Base-by-base conservation (phyloP, 345 rosid species). In the Gossypium sturtianum region DNA sequence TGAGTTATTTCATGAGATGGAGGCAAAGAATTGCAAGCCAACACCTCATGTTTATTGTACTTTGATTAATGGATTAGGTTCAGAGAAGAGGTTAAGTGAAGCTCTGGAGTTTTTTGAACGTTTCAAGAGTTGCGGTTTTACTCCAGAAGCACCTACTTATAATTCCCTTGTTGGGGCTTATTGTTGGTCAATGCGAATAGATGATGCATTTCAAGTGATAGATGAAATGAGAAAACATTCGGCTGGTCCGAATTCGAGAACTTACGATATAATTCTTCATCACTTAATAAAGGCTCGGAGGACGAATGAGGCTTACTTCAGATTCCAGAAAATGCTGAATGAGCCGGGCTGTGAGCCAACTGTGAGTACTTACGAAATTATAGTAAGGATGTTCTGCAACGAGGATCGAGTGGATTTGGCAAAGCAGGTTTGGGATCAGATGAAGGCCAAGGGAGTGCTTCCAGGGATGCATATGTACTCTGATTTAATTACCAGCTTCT, bases 401-500 rank as follows among this genome's bases (percentile, higher is more conserved):
- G 86, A 76, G 72, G 90, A 80, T 23, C 78, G 77, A 79, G 74
- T 87, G 47, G 95, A 92, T 73, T 84, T 82, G 87, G 97, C 97
- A 9, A 64, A 85, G 12, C 82, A 79, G 69, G 61, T 87, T 38
- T 89, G 97, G 97, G 88, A 83, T 54, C 84, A 86, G 86, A 92
- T 94, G 95, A 92, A 84, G 84, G 85, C 82, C 0, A 83, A 74
- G 79, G 97, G 97, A 25, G 82, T 92, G 44, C 89, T 88, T 72
- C 97, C 97, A 1, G 97, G 88, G 12, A 90, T 92, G 93, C 98
- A 90, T 75, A 89, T 92, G 97, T 92, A 88, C 79, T 94, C 86
- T 3, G 83, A 82, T 52, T 70, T 94, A 82, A 88, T 94, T 51
- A 74, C 73, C 73, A 81, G 85, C 76, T 70, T 90, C 80, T 89